Base-by-base conservation (phyloP, 139 green algal species). In the Haematococcus sp. region DNA sequence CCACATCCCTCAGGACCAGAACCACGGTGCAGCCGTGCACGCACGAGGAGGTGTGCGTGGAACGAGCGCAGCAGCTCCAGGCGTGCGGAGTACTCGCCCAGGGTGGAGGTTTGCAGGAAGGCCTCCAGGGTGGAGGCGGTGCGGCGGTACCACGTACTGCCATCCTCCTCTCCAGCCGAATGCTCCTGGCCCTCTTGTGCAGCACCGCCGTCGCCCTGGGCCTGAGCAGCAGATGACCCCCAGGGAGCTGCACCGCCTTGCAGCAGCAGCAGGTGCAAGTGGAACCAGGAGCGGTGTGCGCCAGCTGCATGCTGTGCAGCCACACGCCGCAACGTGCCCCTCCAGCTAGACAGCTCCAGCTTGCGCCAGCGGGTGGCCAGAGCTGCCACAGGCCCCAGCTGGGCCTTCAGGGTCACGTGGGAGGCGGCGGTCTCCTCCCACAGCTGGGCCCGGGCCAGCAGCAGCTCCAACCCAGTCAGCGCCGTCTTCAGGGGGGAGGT, bases 371-470 rank as follows among this genome's bases (percentile, higher is more conserved):
- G 87, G 7, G 80, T 86, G 19, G 91, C 92, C 3, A 98, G 74
- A 4, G 81, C 88, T 0, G 84, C 86, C 16, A 94, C 63, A 2
- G 70, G 70, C 0, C 58, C 73, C 60, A 97, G 88, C 75, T 97
- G 70, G 13, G 76, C 54, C 32, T 76, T 79, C 32, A 99, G 65
- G 19, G 78, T 92, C 22, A 98, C 95, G 34, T 69, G 79, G 34
- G 79, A 82, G 9, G 95, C 94, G 0, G 95, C 95, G 2, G 88
- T 94, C 73, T 98, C 89, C 87, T 99, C 91, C 96, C 95, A 98
- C 28, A 95, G 75, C 83, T 96, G 91, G 13, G 87, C 84, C 1
- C 88, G 74, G 16, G 86, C 82, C 55, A 99, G 84, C 68, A 99
- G 86, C 76, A 99, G 87, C 89, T 99, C 96, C 75, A 98, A 59